phyloP scores from a whole-genome alignment of 1,139 yeast species.

The Casaregolazyma suthepensis region DNA sequence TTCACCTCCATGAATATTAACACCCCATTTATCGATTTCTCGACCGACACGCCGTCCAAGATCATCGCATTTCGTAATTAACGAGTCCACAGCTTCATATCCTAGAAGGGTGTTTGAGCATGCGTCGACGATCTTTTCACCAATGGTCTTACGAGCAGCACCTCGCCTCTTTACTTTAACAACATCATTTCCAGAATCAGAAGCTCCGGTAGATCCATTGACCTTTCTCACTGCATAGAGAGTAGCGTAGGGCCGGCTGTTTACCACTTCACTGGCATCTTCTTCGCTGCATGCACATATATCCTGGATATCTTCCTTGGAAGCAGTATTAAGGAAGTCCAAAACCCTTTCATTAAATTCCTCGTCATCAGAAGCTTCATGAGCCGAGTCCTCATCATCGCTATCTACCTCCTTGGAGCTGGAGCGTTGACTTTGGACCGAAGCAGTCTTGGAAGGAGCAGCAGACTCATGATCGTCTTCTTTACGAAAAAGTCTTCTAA shows the following conservation, averaged over 20 bases:
- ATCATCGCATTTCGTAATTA: conserved; percentile 75
- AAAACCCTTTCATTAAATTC: conserved; percentile 62
- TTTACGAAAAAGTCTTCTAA: conserved; percentile 31
- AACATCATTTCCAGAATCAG: conserved; percentile 31
- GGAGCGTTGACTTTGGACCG: background rate
- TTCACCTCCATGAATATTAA: conserved; percentile 51
- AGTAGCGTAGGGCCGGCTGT: conserved; percentile 61
- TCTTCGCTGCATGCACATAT: conserved; percentile 65
- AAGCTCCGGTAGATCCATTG: conserved; percentile 33
- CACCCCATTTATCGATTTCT: conserved; percentile 86
- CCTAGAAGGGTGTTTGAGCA: conserved; percentile 70
- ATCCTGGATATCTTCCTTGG: conserved; percentile 70
- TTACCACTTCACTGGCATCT: conserved; percentile 57
- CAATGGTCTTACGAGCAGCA: conserved; percentile 50
- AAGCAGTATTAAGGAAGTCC: conserved; percentile 72
- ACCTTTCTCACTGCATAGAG: conserved; percentile 42
- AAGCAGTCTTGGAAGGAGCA: background rate
- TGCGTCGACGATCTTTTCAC: conserved; percentile 70
- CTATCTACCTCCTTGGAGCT: background rate
- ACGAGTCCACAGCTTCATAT: conserved; percentile 87
- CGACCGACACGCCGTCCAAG: conserved; percentile 65
- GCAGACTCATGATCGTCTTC: background rate
- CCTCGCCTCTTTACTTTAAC: conserved; percentile 25
- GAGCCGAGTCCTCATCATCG: conserved; percentile 39
- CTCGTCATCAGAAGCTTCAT: conserved; percentile 32